These are phyloP conservation scores for Calonectria honghensis DNA, from an alignment of 2,329 filamentous ascomycete species.

Conservation along the genomic window DNA sequence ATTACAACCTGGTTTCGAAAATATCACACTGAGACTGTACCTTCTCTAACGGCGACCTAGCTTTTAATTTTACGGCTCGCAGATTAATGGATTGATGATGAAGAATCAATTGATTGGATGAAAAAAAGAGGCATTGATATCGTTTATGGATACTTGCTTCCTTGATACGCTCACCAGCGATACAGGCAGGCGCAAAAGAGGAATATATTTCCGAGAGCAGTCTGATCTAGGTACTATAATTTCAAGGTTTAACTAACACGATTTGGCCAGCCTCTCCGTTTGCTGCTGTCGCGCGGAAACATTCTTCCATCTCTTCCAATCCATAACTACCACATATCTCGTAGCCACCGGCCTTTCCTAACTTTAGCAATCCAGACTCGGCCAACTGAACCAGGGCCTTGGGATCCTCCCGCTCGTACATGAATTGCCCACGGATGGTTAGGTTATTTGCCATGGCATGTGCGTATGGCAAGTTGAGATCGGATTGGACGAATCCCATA, in stretches of 20 bases:
- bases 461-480: slow-evolving; percentile 49
- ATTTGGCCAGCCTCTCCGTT: slow-evolving; percentile 6
- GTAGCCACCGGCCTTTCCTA: slow-evolving; percentile 43
- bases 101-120: neutral
- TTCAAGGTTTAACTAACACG: neutral
- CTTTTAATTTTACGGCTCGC: neutral
- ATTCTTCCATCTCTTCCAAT: slow-evolving; percentile 44
- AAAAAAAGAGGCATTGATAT: neutral
- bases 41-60: neutral
- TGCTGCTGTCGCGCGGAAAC: neutral
- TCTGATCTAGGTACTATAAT: neutral
- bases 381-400: slow-evolving; percentile 37
- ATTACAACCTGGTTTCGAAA: neutral
- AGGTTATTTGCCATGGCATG: slow-evolving; percentile 58
- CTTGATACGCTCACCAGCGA: too few species aligned
- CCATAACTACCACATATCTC: slow-evolving; percentile 33
- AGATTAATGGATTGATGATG: neutral
- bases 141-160: too few species aligned
- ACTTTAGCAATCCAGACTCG: slow-evolving; percentile 42
- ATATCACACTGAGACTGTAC: neutral
- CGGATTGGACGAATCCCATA: slow-evolving; percentile 55
- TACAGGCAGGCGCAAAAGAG: neutral
- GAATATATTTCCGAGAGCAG: neutral
- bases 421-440: slow-evolving; percentile 62
- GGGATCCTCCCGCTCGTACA: slow-evolving; percentile 59